phyloP scores from a whole-genome alignment of 441 rosid genomes.

The Sinapis alba region DNA sequence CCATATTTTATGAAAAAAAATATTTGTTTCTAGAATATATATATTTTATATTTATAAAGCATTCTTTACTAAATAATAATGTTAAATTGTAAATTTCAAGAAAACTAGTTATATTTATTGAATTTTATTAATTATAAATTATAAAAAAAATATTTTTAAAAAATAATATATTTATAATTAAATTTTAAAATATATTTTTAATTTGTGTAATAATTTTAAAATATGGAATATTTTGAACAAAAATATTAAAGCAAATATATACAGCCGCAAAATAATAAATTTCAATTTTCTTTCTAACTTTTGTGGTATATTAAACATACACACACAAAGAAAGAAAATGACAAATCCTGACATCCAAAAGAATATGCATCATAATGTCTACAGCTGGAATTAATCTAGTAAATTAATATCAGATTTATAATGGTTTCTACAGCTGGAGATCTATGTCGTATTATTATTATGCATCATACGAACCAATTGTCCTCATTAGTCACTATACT shows the following conservation, averaged over 20 bases:
- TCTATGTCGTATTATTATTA: not conserved
- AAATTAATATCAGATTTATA: not conserved
- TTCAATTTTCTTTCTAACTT: slow-evolving; percentile 2
- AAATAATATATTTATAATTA: too few relatives aligned
- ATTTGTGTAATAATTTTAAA: too few relatives aligned
- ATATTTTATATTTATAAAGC: too few relatives aligned
- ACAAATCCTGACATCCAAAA: slow-evolving; percentile 60
- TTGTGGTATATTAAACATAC: slow-evolving; percentile 34
- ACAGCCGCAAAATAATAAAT: not conserved
- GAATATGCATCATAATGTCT: not conserved
- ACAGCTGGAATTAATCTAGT: not conserved
- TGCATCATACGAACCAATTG: slow-evolving; percentile 11
- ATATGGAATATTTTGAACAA: too few relatives aligned
- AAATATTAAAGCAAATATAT: not conserved
- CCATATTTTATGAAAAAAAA: too few relatives aligned
- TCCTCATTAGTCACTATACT: not conserved
- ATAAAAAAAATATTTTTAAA: too few relatives aligned
- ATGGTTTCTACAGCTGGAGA: not conserved
- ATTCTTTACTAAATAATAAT: too few relatives aligned
- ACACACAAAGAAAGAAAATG: slow-evolving; percentile 49
- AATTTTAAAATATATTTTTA: too few relatives aligned
- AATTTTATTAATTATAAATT: too few relatives aligned
- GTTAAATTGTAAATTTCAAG: too few relatives aligned
- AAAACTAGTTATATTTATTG: too few relatives aligned
- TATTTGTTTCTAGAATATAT: too few relatives aligned